Evolutionary conservation across 495 filamentous ascomycete species (phyloP), one percentile per base, ranked within the genome.

Genomic region (Darksidea phi): DNA sequence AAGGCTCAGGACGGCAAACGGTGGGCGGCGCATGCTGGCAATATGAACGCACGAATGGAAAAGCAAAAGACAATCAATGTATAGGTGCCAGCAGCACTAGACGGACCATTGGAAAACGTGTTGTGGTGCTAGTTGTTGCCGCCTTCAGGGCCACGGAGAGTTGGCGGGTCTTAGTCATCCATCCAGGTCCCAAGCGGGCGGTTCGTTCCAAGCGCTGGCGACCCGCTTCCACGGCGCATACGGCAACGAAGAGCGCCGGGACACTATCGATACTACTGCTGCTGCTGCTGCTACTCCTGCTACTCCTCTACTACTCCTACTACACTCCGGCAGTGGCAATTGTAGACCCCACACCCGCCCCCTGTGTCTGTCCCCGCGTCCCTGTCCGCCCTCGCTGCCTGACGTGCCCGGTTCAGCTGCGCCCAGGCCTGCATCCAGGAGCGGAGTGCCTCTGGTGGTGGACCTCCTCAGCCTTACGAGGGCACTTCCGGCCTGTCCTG

Each of bases 381-480:
- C n/a, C n/a, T n/a, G n/a, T n/a, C n/a, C n/a, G n/a, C n/a, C n/a
- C n/a, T n/a, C n/a, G n/a, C n/a, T n/a, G n/a, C n/a, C 28, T 32
- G 28, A 32, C 28, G 28, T 32, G 28, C 28, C n/a, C 28, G 50
- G 46, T 28, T 47, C 61, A n/a, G 46, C 59, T 42, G 34, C 34
- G 52, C 26, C 42, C 20, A 21, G 38, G 23, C 17, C 54, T 32
- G 38, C 54, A 8, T 25, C 41, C 38, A 23, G 21, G 45, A 23
- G 37, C 43, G 7, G 41, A 18, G 4, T 36, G 53, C 43, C 53
- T 20, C 48, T 46, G 28, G 28, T 23, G 21, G 12, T 54, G 53
- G 18, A 17, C 38, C 48, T 1, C 12, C 55, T 68, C 66, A 64
- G 61, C 68, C 59, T 60, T 64, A 70, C 58, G 34, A 32, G 41